Evolutionary conservation across 371 early-diverging fungal genomes (phyloP), one percentile per base, ranked within the genome.

Genomic region (Mortierella sp.): DNA sequence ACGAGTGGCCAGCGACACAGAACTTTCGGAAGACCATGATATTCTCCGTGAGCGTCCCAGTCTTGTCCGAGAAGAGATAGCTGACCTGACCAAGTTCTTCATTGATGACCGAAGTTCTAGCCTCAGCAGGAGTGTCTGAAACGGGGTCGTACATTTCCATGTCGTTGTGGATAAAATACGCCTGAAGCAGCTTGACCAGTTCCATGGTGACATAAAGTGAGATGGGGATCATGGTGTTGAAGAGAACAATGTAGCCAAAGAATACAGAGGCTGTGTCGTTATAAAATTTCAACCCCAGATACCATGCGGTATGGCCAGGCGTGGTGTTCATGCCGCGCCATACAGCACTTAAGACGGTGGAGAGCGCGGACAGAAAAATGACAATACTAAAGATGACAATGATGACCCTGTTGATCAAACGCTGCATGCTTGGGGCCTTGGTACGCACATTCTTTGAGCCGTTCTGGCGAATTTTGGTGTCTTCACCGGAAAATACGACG

Each of bases 1-100:
- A 93, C 2, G 90, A 89, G 49, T 90, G 86, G 0, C 96, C 95
- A 5, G 87, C 94, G 24, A 94, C 91, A 62, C 91, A 88, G 60
- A 90, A 87, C 72, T 94, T 95, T 68, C 91, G 91, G 73, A 96
- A 94, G 70, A 91, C 87, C 99, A 98, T 98, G 24, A 95, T 88
- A 86, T 98, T 98, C 77, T 95, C 94, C 0, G 99, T 98, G 32
- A 98, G 85, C 8, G 99, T 98, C 16, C 99, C 99, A 11, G 99
- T 98, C 84, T 98, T 98, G 87, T 98, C 99, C 35, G 95, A 93
- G 64, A 98, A 93, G 28, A 98, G 89, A 81, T 94, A 96, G 62
- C 93, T 93, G 72, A 98, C 92, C 81, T 94, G 94, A 20, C 98
- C 99, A 14, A 98, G 85, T 74, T 98, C 98, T 84, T 98, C 99